Percentiles rank a stretch among this genome's conserved stretches.
These are phyloP conservation scores for Arctium minus DNA, from an alignment of 129 eudicot genomes.

Conservation along the genomic window DNA sequence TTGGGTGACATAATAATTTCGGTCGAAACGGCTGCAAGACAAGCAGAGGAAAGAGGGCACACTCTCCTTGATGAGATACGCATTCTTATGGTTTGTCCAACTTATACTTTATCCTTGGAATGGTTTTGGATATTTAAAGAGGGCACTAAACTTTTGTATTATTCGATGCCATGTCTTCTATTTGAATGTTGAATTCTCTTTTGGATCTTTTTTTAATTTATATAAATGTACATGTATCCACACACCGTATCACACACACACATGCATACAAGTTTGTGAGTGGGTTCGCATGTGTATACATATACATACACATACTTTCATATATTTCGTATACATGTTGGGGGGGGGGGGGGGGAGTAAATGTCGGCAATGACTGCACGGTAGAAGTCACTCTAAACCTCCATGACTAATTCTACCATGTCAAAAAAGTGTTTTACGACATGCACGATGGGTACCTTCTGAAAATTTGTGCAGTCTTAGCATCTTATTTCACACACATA, in stretches of 20 bases:
- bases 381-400: background rate
- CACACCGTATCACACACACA: background rate
- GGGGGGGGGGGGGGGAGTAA: background rate
- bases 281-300: background rate
- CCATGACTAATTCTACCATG: background rate
- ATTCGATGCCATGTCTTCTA: background rate
- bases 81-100: constrained; percentile 70
- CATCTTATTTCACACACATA: background rate
- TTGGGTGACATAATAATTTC: constrained; percentile 90
- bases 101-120: background rate
- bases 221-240: background rate
- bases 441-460: background rate
- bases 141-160: background rate
- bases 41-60: constrained; percentile 94
- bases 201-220: background rate
- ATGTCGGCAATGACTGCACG: background rate
- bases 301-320: background rate
- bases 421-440: background rate
- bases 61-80: constrained; percentile 89
- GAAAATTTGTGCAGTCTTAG: background rate
- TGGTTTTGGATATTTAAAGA: background rate
- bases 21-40: constrained; percentile 89
- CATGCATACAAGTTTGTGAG: background rate
- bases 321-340: background rate
- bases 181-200: constrained; percentile 4